Evolutionary conservation across 257 asterid genomes (phyloP).

Genomic region (Capsicum baccatum): DNA sequence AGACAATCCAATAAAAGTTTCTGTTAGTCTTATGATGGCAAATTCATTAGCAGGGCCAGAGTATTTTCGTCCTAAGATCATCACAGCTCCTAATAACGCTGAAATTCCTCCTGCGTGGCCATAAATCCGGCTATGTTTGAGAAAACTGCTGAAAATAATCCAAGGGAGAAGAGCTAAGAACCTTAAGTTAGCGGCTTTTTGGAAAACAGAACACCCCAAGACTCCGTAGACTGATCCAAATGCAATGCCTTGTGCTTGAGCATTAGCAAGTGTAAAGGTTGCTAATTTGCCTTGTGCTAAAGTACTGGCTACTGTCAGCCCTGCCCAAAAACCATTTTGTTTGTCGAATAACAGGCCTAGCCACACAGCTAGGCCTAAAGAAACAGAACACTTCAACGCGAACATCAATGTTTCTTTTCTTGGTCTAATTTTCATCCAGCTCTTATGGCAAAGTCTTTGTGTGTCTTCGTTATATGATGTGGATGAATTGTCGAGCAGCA

Average conservation of each 20-base stretch:
- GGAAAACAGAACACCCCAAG: slow-evolving; percentile 53
- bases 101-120: slow-evolving; percentile 67
- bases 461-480: background rate
- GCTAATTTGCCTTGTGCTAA: slow-evolving; percentile 57
- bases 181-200: slow-evolving; percentile 37
- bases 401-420: slow-evolving; percentile 43
- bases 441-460: background rate
- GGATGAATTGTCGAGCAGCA: slow-evolving; percentile 37
- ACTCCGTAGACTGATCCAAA: slow-evolving; percentile 75
- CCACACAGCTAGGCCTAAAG: slow-evolving; percentile 64
- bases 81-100: slow-evolving; percentile 64
- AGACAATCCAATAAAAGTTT: slow-evolving; percentile 61
- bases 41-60: slow-evolving; percentile 59
- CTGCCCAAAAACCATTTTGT: slow-evolving; percentile 70
- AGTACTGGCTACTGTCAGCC: slow-evolving; percentile 67
- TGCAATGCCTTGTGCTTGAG: slow-evolving; percentile 75
- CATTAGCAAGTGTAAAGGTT: slow-evolving; percentile 58
- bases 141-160: slow-evolving; percentile 57
- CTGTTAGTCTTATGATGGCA: slow-evolving; percentile 60
- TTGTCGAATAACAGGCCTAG: slow-evolving; percentile 54
- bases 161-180: slow-evolving; percentile 72
- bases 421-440: slow-evolving; percentile 31
- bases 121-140: slow-evolving; percentile 65
- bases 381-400: slow-evolving; percentile 60
- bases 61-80: slow-evolving; percentile 62